phyloP scores from a whole-genome alignment of 345 rosid species.

The Euphorbia tirucalli region DNA sequence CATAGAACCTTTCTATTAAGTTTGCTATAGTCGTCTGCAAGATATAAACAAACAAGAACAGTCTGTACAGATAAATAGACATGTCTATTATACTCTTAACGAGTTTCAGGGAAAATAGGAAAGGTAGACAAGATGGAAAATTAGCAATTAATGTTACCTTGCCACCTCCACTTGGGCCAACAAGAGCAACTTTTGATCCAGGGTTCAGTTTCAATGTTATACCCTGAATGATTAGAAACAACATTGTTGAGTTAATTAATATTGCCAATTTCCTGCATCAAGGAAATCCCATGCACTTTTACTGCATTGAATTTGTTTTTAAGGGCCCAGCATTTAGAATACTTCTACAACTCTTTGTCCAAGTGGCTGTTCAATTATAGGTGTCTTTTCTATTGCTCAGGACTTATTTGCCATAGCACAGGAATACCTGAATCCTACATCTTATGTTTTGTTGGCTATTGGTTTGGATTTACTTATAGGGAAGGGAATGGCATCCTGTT shows the following conservation, averaged over 20 bases:
- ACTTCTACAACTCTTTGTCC: background rate
- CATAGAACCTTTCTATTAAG: slow-evolving; percentile 88
- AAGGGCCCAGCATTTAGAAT: background rate
- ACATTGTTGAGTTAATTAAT: background rate
- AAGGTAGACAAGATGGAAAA: background rate
- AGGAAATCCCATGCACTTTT: background rate
- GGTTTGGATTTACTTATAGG: background rate
- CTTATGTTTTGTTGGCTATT: background rate
- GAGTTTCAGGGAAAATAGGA: background rate
- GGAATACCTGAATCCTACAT: background rate
- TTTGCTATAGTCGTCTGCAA: slow-evolving; percentile 93
- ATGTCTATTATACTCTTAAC: background rate
- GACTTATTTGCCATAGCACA: background rate
- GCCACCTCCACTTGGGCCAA: slow-evolving; percentile 98
- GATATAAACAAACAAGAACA: background rate
- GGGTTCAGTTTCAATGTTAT: slow-evolving; percentile 75
- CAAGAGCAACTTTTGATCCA: slow-evolving; percentile 88
- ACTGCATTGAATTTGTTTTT: background rate
- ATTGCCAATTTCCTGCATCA: background rate
- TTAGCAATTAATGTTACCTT: slow-evolving; percentile 47
- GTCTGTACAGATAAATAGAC: background rate
- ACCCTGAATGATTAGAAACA: slow-evolving; percentile 47
- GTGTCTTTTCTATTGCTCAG: background rate
- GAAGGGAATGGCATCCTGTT: background rate
- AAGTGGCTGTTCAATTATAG: background rate